These are phyloP conservation scores for Persicaria maculosa DNA, from an alignment of 148 eudicot genomes.

Conservation along the genomic window DNA sequence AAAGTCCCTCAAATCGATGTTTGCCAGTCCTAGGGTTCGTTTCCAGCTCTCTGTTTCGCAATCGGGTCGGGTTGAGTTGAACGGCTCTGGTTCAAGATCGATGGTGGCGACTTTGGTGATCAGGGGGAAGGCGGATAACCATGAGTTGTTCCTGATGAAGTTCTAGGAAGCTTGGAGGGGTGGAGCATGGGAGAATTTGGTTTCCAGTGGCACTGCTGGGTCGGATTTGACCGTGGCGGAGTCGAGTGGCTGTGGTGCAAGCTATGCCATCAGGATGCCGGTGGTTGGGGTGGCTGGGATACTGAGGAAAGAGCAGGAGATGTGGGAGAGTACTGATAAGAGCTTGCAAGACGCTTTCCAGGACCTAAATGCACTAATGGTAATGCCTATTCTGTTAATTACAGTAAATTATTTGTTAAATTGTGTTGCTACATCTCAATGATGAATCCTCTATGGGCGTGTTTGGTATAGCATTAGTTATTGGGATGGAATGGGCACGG, in stretches of 20 bases:
- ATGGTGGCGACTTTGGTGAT: constrained; percentile 49
- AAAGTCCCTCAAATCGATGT: constrained; percentile 66
- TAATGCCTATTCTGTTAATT: constrained; percentile 15
- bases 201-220: constrained; percentile 17
- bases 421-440: not conserved
- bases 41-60: constrained; percentile 39
- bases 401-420: not conserved
- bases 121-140: constrained; percentile 63
- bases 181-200: constrained; percentile 54
- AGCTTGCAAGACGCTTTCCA: constrained; percentile 96
- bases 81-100: constrained; percentile 15
- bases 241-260: not conserved
- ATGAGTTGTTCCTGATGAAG: constrained; percentile 51
- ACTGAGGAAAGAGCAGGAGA: constrained; percentile 94
- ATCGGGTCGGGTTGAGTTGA: constrained; percentile 35
- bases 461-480: no score
- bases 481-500: no score
- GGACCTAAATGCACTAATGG: constrained; percentile 96
- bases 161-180: constrained; percentile 73
- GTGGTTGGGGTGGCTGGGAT: constrained; percentile 91
- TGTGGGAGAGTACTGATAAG: constrained; percentile 99
- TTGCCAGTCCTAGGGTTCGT: constrained; percentile 56
- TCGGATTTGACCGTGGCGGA: constrained; percentile 18
- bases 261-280: constrained; percentile 51
- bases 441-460: not conserved